Conservation (phyloP, 768 basidiomycete species). For the Glaciozyma antarctica region DNA sequence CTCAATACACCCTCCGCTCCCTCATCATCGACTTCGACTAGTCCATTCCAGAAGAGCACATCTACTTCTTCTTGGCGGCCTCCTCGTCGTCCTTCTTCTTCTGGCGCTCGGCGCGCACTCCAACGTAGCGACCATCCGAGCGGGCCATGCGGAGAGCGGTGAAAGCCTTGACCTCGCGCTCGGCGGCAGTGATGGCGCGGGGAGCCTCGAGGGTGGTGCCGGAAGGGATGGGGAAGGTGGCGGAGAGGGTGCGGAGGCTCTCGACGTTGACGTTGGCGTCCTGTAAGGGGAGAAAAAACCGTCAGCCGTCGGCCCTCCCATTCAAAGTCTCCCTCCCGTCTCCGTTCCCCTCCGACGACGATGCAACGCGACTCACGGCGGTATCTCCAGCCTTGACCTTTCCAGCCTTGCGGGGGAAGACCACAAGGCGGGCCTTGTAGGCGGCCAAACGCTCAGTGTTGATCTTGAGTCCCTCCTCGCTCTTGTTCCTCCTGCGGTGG, state of each 20-base stretch:
- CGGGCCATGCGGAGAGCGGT: slow-evolving; percentile 75
- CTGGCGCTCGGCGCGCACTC: slow-evolving; percentile 73
- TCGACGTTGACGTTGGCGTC: slow-evolving; percentile 69
- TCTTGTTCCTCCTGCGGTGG: slow-evolving; percentile 89
- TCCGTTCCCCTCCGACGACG: background rate
- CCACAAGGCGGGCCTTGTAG: slow-evolving; percentile 83
- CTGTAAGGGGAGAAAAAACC: slow-evolving; percentile 42
- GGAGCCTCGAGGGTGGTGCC: slow-evolving; percentile 66
- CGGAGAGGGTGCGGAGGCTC: slow-evolving; percentile 52
- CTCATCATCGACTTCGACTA: too few relatives aligned
- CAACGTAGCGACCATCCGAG: slow-evolving; percentile 72
- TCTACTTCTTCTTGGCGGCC: slow-evolving; percentile 44
- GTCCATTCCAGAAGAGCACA: too few relatives aligned
- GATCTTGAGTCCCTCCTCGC: slow-evolving; percentile 89
- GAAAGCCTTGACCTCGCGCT: slow-evolving; percentile 82
- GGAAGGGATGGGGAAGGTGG: slow-evolving; percentile 57
- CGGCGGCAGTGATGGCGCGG: slow-evolving; percentile 83
- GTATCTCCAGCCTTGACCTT: slow-evolving; percentile 96
- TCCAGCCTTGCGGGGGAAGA: slow-evolving; percentile 81
- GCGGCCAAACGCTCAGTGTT: slow-evolving; percentile 84
- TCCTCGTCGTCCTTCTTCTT: slow-evolving; percentile 91
- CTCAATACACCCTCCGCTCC: too few relatives aligned
- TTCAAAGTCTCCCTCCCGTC: too few relatives aligned
- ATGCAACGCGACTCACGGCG: slow-evolving; percentile 51
- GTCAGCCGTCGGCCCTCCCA: too few relatives aligned